Base-by-base conservation (phyloP, 2,329 filamentous ascomycete genomes). In the Aspergillus proliferans region DNA sequence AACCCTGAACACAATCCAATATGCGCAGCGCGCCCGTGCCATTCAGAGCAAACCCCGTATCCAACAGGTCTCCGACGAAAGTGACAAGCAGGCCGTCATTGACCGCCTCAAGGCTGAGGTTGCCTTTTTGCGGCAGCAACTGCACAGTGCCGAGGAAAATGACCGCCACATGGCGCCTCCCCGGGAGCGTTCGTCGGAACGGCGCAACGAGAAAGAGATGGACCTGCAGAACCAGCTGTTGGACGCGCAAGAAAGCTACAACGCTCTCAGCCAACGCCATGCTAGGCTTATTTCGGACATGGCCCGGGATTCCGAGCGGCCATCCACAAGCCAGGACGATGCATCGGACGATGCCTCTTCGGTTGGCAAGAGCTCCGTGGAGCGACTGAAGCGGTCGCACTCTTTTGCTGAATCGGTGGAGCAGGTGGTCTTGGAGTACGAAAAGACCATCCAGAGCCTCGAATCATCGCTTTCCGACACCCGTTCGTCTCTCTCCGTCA, bases 31-130 rank as follows among this genome's bases (percentile, higher is more conserved):
- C 56, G 94, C 93, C 54, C 86, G 93, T 56, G 90, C 91, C 1
- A 98, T 98, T 52, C 93, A 98, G 74, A 95, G 88, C 72, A 97
- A 96, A 69, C 94, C 93, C 6, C 86, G 90, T 52, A 97, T 98
- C 52, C 93, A 98, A 69, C 88, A 95, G 64, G 76, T 88, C 38
- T 75, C 82, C 14, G 92, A 97, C 59, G 92, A 97, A 54, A 84
- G 86, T 47, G 93, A 98, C 71, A 96, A 95, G 69, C 88, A 95
- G 67, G 90, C 88, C 30, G 77, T 94, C 34, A 96, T 98, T 54
- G 93, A 97, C 47, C 83, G 93, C 38, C 79, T 98, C 45, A 92
- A 95, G 63, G 89, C 92, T 4, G 93, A 98, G 66, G 88, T 98
- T 43, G 83, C 88, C 34, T 97, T 97, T 68, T 74, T 98, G 52